phyloP scores from a whole-genome alignment of 768 basidiomycete genomes.

The Gymnopilus dilepis region DNA sequence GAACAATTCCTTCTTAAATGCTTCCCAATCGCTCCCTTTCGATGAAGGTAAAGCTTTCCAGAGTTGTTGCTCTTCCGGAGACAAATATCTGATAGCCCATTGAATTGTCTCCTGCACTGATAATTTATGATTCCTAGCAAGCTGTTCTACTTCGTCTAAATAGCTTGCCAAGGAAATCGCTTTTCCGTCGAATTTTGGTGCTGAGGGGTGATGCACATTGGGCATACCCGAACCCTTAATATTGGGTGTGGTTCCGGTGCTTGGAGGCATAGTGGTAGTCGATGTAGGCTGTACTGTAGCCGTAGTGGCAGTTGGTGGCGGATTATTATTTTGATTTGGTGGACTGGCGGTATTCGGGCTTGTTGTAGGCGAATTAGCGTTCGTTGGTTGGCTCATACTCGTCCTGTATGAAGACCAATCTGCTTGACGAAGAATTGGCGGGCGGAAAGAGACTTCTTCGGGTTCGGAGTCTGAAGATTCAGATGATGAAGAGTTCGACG shows the following conservation, averaged over 20 bases:
- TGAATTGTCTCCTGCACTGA: conserved; percentile 8
- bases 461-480: background rate
- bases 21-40: conserved; percentile 4
- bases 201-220: conserved; percentile 10
- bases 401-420: background rate
- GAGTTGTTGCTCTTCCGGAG: conserved; percentile 8
- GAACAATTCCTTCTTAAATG: conserved; percentile 13
- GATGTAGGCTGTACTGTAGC: too few relatives aligned
- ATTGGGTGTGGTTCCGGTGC: background rate
- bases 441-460: background rate
- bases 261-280: too few relatives aligned
- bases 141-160: conserved; percentile 12
- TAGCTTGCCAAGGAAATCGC: background rate
- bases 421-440: background rate
- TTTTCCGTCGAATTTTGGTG: conserved; percentile 20
- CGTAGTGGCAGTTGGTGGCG: background rate
- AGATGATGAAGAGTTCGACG: background rate
- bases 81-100: conserved; percentile 15
- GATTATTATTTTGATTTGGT: background rate
- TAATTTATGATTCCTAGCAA: background rate
- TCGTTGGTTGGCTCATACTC: background rate
- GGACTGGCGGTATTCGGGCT: background rate
- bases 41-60: background rate
- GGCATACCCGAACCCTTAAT: background rate
- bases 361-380: background rate